Evolutionary conservation across 495 filamentous ascomycete species (phyloP), one percentile per base, ranked within the genome.

Genomic region (Penicillium paradoxum): DNA sequence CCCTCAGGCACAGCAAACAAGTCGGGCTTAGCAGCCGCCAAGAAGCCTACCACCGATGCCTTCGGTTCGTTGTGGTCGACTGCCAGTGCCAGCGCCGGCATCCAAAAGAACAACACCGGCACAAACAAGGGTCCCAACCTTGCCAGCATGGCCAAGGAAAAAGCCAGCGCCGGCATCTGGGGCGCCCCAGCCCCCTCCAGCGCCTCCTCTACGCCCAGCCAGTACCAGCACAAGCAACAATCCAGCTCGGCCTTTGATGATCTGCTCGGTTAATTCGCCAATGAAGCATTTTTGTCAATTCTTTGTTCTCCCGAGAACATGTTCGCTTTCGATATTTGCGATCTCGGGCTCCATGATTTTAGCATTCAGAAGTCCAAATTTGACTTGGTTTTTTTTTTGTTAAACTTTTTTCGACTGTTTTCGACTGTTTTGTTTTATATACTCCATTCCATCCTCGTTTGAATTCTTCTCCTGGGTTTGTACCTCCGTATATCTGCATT

Each of bases 151-250:
- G 92, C 90, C 38, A 96, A 96, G 75, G 88, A 97, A 68, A 96
- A 96, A 75, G 89, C 90, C 34, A 91, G 84, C 66, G 89, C 90
- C 2, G 91, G 91, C 2, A 89, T 98, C 59, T 98, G 95, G 91
- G 93, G 93, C 9, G 79, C 85, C 6, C 75, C 80, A 4, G 73
- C 82, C 30, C 59, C 77, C 1, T 58, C 67, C 32, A 48, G 53
- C 37, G 41, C 38, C 18, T 38, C 51, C 6, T 59, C 76, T 3
- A 68, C 71, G 6, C 61, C 76, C 34, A 67, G 42, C 25, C 63
- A 58, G 42, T 46, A 53, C 19, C 61, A 65, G 56, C 63, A 63
- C 29, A 60, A 65, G 47, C 67, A 67, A 60, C 67, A 68, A 24
- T 73, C 75, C 54, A 81, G 78, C 42, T 75, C 71, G 1, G 69